phyloP scores from a whole-genome alignment of 768 basidiomycete species.

The Trametes elegans region DNA sequence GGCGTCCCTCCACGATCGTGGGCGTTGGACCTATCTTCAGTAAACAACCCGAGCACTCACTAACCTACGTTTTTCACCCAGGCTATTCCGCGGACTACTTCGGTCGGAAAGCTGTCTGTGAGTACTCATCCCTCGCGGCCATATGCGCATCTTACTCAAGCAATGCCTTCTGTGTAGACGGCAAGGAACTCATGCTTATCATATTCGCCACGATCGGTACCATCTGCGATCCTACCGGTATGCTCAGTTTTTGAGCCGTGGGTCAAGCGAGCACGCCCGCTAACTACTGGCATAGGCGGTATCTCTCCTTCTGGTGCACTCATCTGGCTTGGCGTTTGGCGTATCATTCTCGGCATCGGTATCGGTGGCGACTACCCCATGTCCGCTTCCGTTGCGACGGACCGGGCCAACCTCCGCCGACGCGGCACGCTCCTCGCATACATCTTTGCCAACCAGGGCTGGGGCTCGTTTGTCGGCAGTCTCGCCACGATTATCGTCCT shows the following conservation, averaged over 20 bases:
- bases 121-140: conserved; percentile 8
- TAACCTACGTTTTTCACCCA: conserved; percentile 20
- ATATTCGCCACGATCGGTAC: conserved; percentile 74
- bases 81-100: conserved; percentile 65
- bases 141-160: conserved; percentile 10
- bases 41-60: neutral
- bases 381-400: conserved; percentile 67
- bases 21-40: neutral
- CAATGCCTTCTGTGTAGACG: conserved; percentile 48
- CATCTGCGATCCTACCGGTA: conserved; percentile 62
- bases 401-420: conserved; percentile 61
- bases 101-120: conserved; percentile 69
- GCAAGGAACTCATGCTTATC: conserved; percentile 79
- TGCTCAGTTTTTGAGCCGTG: neutral
- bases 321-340: conserved; percentile 64
- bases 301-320: conserved; percentile 51
- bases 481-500: conserved; percentile 65
- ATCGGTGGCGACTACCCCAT: conserved; percentile 82
- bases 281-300: conserved; percentile 31
- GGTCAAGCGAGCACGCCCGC: neutral
- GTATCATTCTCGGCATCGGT: conserved; percentile 74
- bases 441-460: conserved; percentile 77
- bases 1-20: neutral
- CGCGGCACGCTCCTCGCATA: conserved; percentile 75
- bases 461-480: conserved; percentile 67